phyloP scores from a whole-genome alignment of 352 stramenopile genomes.

The Globisporangium cystogenes region DNA sequence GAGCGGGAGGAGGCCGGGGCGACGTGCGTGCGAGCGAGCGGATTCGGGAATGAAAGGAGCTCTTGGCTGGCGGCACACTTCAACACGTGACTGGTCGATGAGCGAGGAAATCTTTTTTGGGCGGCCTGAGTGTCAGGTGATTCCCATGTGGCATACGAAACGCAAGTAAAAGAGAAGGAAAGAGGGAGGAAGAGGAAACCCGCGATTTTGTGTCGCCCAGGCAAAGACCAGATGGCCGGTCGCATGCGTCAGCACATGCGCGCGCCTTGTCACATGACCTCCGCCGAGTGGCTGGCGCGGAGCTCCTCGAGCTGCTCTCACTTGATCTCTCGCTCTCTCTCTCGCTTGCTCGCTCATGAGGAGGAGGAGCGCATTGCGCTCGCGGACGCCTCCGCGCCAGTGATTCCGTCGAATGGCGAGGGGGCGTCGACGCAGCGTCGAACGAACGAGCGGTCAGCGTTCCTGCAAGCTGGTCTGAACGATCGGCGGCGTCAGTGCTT shows the following conservation, averaged over 20 bases:
- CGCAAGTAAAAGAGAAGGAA: background rate
- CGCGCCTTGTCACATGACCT: too few species aligned
- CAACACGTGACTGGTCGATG: background rate
- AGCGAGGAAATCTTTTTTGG: background rate
- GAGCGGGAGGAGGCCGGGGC: background rate
- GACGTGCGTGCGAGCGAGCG: background rate
- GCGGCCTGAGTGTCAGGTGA: background rate
- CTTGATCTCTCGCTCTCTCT: too few species aligned
- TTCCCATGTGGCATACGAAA: background rate
- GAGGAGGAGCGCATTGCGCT: background rate
- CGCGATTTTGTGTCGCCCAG: too few species aligned
- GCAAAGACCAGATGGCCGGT: too few species aligned
- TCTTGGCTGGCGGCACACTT: background rate
- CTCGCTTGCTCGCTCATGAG: too few species aligned
- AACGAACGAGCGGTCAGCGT: background rate
- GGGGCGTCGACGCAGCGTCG: background rate
- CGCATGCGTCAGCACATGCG: too few species aligned
- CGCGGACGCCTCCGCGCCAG: background rate
- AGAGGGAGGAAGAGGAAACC: too few species aligned
- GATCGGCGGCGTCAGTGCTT: too few species aligned
- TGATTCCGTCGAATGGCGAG: background rate
- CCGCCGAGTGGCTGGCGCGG: too few species aligned
- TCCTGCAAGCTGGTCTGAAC: background rate
- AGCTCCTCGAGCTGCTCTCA: too few species aligned
- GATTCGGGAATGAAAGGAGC: background rate